These are phyloP conservation scores for Candida sakaeoensis DNA, from an alignment of 805 yeast species.

Conservation along the genomic window DNA sequence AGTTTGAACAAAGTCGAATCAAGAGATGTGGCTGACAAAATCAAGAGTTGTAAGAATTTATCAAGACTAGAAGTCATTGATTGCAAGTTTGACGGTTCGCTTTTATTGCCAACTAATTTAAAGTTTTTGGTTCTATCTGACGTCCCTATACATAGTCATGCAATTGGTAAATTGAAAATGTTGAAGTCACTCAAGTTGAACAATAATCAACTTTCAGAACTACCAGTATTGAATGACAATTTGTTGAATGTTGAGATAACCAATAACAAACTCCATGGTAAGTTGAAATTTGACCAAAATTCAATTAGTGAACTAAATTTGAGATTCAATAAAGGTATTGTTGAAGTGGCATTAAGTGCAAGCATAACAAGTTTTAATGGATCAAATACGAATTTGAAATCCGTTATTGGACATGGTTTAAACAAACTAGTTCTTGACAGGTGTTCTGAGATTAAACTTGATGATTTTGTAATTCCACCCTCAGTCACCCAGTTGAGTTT, in stretches of 20 bases:
- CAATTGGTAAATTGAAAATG: not conserved
- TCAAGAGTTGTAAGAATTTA: slow-evolving; percentile 3
- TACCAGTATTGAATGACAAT: not conserved
- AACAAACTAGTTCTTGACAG: slow-evolving; percentile 7
- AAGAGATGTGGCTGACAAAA: slow-evolving; percentile 9
- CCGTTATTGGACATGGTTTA: slow-evolving; percentile 6
- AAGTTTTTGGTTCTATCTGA: slow-evolving; percentile 2
- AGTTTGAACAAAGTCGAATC: slow-evolving; percentile 7
- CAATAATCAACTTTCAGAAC: slow-evolving; percentile 5
- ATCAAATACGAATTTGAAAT: slow-evolving; percentile 6
- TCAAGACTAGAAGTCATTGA: slow-evolving; percentile 6
- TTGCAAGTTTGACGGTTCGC: not conserved
- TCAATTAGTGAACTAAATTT: slow-evolving; percentile 5
- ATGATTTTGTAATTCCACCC: slow-evolving; percentile 5
- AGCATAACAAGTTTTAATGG: slow-evolving; percentile 1
- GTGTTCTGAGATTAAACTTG: slow-evolving; percentile 9
- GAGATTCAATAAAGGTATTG: slow-evolving; percentile 2
- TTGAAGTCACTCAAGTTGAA: slow-evolving; percentile 5
- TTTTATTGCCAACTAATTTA: slow-evolving; percentile 4
- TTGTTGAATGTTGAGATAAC: slow-evolving; percentile 1
- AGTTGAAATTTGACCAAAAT: not conserved
- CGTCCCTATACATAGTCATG: not conserved
- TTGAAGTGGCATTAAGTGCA: not conserved
- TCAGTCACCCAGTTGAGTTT: slow-evolving; percentile 5
- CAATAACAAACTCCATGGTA: slow-evolving; percentile 4